Evolutionary conservation across 495 filamentous ascomycete genomes (phyloP).

Genomic region (Hypoxylon perforatum): DNA sequence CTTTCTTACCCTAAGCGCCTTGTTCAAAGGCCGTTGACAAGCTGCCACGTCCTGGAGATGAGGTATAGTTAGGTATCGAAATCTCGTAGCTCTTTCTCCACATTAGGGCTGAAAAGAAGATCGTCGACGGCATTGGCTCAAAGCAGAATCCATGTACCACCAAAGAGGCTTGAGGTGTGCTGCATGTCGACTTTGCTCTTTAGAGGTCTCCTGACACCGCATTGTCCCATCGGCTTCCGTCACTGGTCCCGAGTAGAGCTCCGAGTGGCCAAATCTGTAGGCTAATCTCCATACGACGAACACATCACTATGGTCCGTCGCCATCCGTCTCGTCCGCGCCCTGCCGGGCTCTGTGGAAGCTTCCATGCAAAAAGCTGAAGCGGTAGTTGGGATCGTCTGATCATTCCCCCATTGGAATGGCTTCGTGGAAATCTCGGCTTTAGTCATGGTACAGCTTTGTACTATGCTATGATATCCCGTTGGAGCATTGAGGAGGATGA

Average conservation of each 20-base stretch:
- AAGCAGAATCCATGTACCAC: conserved; percentile 22
- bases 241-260: conserved; percentile 21
- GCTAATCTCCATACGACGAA: conserved; percentile 37
- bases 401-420: conserved; percentile 22
- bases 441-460: conserved; percentile 20
- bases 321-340: conserved; percentile 31
- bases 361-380: conserved; percentile 26
- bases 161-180: conserved; percentile 14
- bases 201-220: conserved; percentile 24
- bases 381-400: conserved; percentile 35
- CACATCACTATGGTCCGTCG: conserved; percentile 41
- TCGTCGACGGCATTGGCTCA: conserved; percentile 34
- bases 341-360: conserved; percentile 35
- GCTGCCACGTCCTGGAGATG: conserved; percentile 31
- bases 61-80: conserved; percentile 1
- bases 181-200: conserved; percentile 18
- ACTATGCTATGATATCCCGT: conserved; percentile 3
- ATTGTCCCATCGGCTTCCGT: conserved; percentile 34
- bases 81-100: conserved; percentile 31
- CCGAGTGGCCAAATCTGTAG: conserved; percentile 33
- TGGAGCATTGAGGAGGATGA: conserved; percentile 6
- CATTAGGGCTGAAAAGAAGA: conserved; percentile 36
- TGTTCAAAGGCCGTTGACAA: conserved; percentile 11
- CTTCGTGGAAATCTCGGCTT: conserved; percentile 39
- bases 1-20: conserved; percentile 1